These are phyloP conservation scores for Helotiales sp. DNA, from an alignment of 2,329 filamentous ascomycete species.

Conservation along the genomic window DNA sequence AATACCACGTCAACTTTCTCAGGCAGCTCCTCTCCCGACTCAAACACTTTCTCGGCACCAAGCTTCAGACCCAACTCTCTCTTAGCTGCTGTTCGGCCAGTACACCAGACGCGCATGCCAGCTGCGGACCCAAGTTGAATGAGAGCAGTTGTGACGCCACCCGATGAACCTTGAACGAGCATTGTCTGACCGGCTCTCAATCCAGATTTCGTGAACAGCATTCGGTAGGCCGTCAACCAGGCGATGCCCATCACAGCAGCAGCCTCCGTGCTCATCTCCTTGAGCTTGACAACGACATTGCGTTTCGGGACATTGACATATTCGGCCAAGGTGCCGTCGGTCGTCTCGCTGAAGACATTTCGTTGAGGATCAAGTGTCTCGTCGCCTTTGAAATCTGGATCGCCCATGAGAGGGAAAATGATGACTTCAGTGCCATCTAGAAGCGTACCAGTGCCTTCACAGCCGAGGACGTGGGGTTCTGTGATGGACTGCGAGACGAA, in stretches of 20 bases:
- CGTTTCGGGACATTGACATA: constrained; percentile 32
- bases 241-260: constrained; percentile 36
- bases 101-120: constrained; percentile 35
- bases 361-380: constrained; percentile 34
- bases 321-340: constrained; percentile 34
- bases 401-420: constrained; percentile 35
- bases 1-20: constrained; percentile 34
- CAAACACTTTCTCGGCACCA: constrained; percentile 31
- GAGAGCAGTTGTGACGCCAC: constrained; percentile 33
- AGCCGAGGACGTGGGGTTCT: constrained; percentile 33
- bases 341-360: constrained; percentile 30
- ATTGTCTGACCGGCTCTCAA: constrained; percentile 35
- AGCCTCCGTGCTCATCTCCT: constrained; percentile 26
- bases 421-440: constrained; percentile 33
- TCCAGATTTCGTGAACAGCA: constrained; percentile 34
- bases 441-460: constrained; percentile 32
- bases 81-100: constrained; percentile 31
- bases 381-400: constrained; percentile 32
- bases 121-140: constrained; percentile 34
- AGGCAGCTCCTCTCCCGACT: constrained; percentile 25
- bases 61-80: constrained; percentile 28
- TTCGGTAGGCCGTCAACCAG: constrained; percentile 38
- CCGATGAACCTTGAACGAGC: constrained; percentile 35
- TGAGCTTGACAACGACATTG: constrained; percentile 31
- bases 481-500: constrained; percentile 22